These are phyloP conservation scores for Geosiphon pyriformis DNA, from an alignment of 192 early-diverging fungal genomes.

Conservation along the genomic window DNA sequence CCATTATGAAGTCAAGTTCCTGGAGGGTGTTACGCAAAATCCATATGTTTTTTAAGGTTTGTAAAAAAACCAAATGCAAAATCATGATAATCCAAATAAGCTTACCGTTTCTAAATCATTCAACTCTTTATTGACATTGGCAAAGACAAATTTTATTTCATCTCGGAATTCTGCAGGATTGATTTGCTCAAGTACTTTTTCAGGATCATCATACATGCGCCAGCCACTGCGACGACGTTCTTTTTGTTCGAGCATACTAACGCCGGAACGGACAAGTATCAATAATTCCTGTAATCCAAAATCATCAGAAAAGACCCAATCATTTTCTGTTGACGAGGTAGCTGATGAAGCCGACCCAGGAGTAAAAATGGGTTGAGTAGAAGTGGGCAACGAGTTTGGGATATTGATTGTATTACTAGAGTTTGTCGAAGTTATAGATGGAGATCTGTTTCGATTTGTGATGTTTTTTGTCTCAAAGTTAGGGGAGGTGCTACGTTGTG, in stretches of 20 bases:
- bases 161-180: constrained; percentile 19
- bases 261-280: constrained; percentile 32
- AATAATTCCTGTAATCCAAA: constrained; percentile 45
- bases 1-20: constrained; percentile 37
- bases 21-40: too few relatives aligned
- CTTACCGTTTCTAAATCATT: constrained; percentile 31
- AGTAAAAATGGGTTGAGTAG: not conserved
- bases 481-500: not conserved
- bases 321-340: not conserved
- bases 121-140: constrained; percentile 13
- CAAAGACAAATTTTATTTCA: constrained; percentile 26
- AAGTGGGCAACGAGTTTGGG: not conserved
- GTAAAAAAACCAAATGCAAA: too few relatives aligned
- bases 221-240: constrained; percentile 22
- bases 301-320: constrained; percentile 35
- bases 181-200: constrained; percentile 24
- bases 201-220: constrained; percentile 9
- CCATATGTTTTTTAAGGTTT: too few relatives aligned
- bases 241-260: constrained; percentile 23
- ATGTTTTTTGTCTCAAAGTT: not conserved
- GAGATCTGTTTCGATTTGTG: not conserved
- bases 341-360: not conserved
- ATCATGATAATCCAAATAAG: not conserved
- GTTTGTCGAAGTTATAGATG: not conserved
- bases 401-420: not conserved